These are phyloP conservation scores for Ceratocystis cacaofunesta DNA, from an alignment of 2,329 filamentous ascomycete genomes.

Conservation along the genomic window DNA sequence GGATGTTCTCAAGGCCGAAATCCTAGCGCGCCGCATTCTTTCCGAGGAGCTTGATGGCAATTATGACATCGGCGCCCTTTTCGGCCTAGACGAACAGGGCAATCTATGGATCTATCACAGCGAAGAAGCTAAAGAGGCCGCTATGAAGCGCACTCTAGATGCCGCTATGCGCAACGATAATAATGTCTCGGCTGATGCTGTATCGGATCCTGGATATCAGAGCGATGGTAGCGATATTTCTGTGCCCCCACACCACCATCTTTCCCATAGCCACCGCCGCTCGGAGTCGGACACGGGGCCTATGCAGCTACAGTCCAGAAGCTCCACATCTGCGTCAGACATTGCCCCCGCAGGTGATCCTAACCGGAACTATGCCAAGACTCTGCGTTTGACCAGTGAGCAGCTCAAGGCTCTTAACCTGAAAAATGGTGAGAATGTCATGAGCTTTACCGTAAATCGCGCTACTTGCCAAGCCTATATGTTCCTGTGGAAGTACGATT, in stretches of 20 bases:
- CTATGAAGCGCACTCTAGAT: slow-evolving; percentile 50
- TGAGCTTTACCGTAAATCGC: slow-evolving; percentile 93
- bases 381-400: slow-evolving; percentile 82
- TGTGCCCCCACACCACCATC: slow-evolving; percentile 6
- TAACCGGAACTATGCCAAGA: slow-evolving; percentile 89
- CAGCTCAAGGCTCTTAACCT: slow-evolving; percentile 78
- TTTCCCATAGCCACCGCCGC: slow-evolving; percentile 36
- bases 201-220: slow-evolving; percentile 88
- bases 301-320: slow-evolving; percentile 30
- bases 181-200: slow-evolving; percentile 56
- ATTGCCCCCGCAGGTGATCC: slow-evolving; percentile 50
- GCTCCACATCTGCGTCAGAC: slow-evolving; percentile 43
- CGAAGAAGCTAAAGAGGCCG: slow-evolving; percentile 85
- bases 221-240: slow-evolving; percentile 60
- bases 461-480: slow-evolving; percentile 85
- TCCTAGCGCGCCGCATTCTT: slow-evolving; percentile 83
- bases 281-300: slow-evolving; percentile 52
- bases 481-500: slow-evolving; percentile 84
- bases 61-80: slow-evolving; percentile 89
- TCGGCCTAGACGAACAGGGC: slow-evolving; percentile 86
- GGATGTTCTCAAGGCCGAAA: slow-evolving; percentile 77
- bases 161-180: slow-evolving; percentile 32
- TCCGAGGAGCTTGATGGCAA: slow-evolving; percentile 86
- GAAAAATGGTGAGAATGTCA: slow-evolving; percentile 72
- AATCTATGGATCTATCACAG: slow-evolving; percentile 99